phyloP scores from a whole-genome alignment of 352 stramenopile genomes.

The Halophytophthora polymorphica region DNA sequence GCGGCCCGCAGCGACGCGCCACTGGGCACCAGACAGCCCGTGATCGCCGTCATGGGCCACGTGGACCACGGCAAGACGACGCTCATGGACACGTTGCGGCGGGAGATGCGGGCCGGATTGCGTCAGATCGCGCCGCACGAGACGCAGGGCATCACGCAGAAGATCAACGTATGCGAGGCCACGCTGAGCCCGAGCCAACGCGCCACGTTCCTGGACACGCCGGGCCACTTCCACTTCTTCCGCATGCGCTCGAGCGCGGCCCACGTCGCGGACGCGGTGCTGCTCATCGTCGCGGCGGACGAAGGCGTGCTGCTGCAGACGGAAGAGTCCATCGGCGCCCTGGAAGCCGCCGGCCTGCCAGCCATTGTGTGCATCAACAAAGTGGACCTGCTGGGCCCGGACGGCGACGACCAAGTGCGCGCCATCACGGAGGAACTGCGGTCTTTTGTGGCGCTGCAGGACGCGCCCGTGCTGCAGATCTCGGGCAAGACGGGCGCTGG shows the following conservation, averaged over 20 bases:
- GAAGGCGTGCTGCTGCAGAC: slow-evolving; percentile 99
- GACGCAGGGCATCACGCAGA: slow-evolving; percentile 98
- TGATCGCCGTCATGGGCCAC: slow-evolving; percentile 99
- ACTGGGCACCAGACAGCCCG: slow-evolving; percentile 76
- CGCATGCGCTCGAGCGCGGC: slow-evolving; percentile 96
- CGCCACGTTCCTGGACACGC: slow-evolving; percentile 98
- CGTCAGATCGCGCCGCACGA: slow-evolving; percentile 90
- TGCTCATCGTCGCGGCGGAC: slow-evolving; percentile 97
- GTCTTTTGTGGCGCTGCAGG: slow-evolving; percentile 81
- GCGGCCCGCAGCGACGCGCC: slow-evolving; percentile 14
- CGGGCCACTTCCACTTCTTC: slow-evolving; percentile 99
- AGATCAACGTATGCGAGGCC: slow-evolving; percentile 96
- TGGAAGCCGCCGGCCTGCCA: slow-evolving; percentile 74
- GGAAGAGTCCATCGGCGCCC: slow-evolving; percentile 92
- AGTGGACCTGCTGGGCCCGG: slow-evolving; percentile 58
- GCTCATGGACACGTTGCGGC: slow-evolving; percentile 96
- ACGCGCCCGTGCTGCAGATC: slow-evolving; percentile 68
- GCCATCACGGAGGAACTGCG: slow-evolving; percentile 53
- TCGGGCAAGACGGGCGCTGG: slow-evolving; percentile 64
- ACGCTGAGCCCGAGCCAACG: slow-evolving; percentile 64
- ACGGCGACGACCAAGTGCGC: slow-evolving; percentile 31
- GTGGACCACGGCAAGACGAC: slow-evolving; percentile 99
- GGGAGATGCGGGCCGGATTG: slow-evolving; percentile 29
- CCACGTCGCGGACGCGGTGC: slow-evolving; percentile 96
- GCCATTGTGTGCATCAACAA: slow-evolving; percentile 87